Evolutionary conservation across 176 grass and related monocot genomes (phyloP).

Genomic region (Oryza rufipogon): DNA sequence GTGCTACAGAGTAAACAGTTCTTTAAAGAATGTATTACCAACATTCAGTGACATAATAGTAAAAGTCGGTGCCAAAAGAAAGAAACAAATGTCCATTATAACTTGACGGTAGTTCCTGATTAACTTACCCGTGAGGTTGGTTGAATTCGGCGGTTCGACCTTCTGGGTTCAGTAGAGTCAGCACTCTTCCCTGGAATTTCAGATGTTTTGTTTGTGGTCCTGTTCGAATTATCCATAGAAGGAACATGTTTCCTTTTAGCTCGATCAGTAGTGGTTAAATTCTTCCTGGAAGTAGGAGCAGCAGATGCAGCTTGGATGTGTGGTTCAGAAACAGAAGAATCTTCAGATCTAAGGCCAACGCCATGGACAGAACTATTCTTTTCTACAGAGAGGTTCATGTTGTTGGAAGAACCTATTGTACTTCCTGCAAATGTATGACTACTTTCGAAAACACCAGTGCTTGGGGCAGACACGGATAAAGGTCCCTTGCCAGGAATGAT

Average conservation of each 20-base stretch:
- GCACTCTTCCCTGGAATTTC: slow-evolving; percentile 54
- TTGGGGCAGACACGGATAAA: slow-evolving; percentile 37
- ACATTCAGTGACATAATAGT: slow-evolving; percentile 15
- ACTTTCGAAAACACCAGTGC: slow-evolving; percentile 49
- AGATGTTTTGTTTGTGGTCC: slow-evolving; percentile 40
- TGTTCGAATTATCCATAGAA: slow-evolving; percentile 43
- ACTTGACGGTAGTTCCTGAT: background rate
- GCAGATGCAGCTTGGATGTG: slow-evolving; percentile 40
- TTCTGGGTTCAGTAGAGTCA: slow-evolving; percentile 72
- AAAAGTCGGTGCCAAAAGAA: background rate
- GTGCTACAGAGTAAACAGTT: slow-evolving; percentile 15
- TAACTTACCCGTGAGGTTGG: slow-evolving; percentile 85
- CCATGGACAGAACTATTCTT: slow-evolving; percentile 42
- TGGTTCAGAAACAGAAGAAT: slow-evolving; percentile 38
- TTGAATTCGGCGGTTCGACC: slow-evolving; percentile 93
- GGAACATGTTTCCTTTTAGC: slow-evolving; percentile 54
- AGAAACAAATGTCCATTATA: slow-evolving; percentile 1
- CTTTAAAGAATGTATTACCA: background rate
- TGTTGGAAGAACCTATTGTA: slow-evolving; percentile 35
- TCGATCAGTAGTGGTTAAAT: slow-evolving; percentile 32
- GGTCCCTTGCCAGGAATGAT: slow-evolving; percentile 43
- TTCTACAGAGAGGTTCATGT: slow-evolving; percentile 35
- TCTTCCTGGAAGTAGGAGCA: slow-evolving; percentile 49
- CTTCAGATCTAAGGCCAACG: slow-evolving; percentile 41
- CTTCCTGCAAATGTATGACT: slow-evolving; percentile 39